Percentiles rank a stretch among this genome's conserved stretches.
Evolutionary conservation across 371 early-diverging fungal genomes (phyloP).

Genomic region (Mycotypha africana): DNA sequence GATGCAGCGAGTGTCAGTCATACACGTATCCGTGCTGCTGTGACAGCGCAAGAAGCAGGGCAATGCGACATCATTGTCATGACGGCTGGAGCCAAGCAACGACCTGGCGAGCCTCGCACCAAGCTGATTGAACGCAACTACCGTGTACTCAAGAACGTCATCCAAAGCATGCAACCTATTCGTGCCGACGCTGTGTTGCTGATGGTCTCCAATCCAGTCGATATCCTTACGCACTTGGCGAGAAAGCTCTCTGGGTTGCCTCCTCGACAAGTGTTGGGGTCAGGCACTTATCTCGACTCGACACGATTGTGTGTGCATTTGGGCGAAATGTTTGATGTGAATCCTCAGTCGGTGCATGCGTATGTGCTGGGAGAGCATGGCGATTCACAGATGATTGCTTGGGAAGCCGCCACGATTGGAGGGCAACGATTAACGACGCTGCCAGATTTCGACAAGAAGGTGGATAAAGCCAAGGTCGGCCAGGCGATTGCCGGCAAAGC

Average conservation of each 20-base stretch:
- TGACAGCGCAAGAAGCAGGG: constrained; percentile 69
- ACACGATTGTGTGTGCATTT: constrained; percentile 68
- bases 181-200: constrained; percentile 65
- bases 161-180: constrained; percentile 72
- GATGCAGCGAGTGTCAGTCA: constrained; percentile 70
- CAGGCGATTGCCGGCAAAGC: constrained; percentile 66
- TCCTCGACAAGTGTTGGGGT: constrained; percentile 74
- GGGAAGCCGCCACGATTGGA: constrained; percentile 72
- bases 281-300: constrained; percentile 82
- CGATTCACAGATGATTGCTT: constrained; percentile 79
- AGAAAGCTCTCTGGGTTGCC: constrained; percentile 78
- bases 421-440: constrained; percentile 66
- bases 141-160: constrained; percentile 63
- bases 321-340: constrained; percentile 53
- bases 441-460: constrained; percentile 51
- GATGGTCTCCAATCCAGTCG: constrained; percentile 81
- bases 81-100: constrained; percentile 87
- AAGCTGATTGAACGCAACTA: constrained; percentile 78
- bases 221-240: constrained; percentile 78
- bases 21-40: constrained; percentile 55
- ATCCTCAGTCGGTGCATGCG: constrained; percentile 71
- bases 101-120: constrained; percentile 70
- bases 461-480: constrained; percentile 52
- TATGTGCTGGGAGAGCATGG: constrained; percentile 89
- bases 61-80: constrained; percentile 81